Conservation (phyloP, 2,329 filamentous ascomycete species). For the Epichloe scottii region DNA sequence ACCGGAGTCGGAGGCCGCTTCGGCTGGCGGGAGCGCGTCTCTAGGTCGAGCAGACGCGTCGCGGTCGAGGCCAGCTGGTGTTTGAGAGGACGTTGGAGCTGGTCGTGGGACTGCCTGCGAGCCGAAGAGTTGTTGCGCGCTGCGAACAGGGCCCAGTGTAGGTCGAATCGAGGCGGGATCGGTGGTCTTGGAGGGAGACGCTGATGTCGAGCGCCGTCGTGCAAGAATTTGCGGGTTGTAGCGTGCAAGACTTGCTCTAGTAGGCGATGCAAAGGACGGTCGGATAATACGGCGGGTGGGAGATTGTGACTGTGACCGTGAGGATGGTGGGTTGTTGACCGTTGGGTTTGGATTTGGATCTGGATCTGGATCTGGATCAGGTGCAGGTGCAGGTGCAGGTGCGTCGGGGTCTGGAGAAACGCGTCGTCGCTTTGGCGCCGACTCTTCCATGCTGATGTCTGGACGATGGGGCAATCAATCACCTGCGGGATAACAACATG, state of each 20-base stretch:
- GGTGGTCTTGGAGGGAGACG: constrained; percentile 17
- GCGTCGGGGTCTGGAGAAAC: constrained; percentile 6
- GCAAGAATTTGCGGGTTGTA: constrained; percentile 46
- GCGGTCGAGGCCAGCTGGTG: constrained; percentile 6
- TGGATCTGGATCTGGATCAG: background rate
- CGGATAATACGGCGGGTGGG: constrained; percentile 20
- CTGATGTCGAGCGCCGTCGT: constrained; percentile 27
- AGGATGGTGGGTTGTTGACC: constrained; percentile 3
- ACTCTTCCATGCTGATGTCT: constrained; percentile 31
- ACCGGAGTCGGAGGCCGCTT: constrained; percentile 14
- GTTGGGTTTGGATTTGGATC: background rate
- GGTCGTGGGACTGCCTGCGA: background rate
- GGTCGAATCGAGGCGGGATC: constrained; percentile 6
- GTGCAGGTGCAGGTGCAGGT: background rate
- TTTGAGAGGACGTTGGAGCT: background rate
- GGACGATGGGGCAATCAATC: background rate
- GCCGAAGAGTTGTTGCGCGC: background rate
- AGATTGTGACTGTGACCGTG: background rate
- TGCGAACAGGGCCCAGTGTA: background rate
- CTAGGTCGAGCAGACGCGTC: constrained; percentile 13
- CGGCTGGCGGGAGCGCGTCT: constrained; percentile 5
- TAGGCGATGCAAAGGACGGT: constrained; percentile 55
- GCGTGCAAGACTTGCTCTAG: constrained; percentile 48
- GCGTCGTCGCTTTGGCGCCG: constrained; percentile 40
- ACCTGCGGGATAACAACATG: constrained; percentile 1